phyloP scores from a whole-genome alignment of 257 asterid species.

The Scutellaria barbata region DNA sequence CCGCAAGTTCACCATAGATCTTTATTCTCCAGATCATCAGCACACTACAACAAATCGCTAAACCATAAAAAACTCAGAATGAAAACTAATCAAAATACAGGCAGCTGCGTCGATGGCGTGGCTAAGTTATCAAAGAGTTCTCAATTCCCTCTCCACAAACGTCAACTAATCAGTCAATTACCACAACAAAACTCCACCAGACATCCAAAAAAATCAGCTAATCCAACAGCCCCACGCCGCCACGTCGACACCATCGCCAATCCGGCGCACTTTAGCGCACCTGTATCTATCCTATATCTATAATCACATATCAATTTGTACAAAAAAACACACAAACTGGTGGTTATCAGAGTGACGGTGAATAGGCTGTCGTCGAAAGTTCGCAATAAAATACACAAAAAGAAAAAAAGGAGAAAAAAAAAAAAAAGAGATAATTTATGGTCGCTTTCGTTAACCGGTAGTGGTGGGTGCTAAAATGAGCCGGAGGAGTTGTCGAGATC shows the following conservation, averaged over 20 bases:
- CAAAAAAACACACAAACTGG: neutral
- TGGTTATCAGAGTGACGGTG: neutral
- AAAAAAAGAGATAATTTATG: slow-evolving; percentile 22
- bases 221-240: slow-evolving; percentile 29
- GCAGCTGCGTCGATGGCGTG: slow-evolving; percentile 23
- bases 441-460: slow-evolving; percentile 28
- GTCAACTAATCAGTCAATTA: slow-evolving; percentile 23
- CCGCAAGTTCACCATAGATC: slow-evolving; percentile 19
- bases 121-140: slow-evolving; percentile 11
- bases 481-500: slow-evolving; percentile 9
- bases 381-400: neutral
- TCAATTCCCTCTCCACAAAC: slow-evolving; percentile 28
- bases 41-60: slow-evolving; percentile 14
- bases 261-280: slow-evolving; percentile 34
- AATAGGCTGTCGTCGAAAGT: slow-evolving; percentile 11
- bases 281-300: slow-evolving; percentile 24
- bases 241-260: slow-evolving; percentile 34
- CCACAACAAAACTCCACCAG: slow-evolving; percentile 24
- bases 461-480: slow-evolving; percentile 37
- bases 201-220: slow-evolving; percentile 21
- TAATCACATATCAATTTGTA: neutral
- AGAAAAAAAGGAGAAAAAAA: too few species aligned
- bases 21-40: slow-evolving; percentile 21
- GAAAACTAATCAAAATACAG: neutral
- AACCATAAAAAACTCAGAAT: neutral